phyloP scores from a whole-genome alignment of 106 monocot species.

The Cymbidium sinense region DNA sequence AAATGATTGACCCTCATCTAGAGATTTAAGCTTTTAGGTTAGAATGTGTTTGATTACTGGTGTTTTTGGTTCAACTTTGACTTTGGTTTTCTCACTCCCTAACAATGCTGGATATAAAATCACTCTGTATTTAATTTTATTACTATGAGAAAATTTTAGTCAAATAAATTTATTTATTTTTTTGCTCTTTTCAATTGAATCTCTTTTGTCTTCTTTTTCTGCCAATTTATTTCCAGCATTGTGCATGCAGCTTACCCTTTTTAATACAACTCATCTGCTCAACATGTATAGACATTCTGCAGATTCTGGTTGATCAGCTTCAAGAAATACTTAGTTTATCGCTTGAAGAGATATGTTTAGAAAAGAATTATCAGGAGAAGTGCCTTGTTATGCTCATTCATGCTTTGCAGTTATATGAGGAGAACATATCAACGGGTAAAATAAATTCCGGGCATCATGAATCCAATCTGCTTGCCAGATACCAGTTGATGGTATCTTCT shows the following conservation, averaged over 20 bases:
- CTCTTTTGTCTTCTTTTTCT: neutral
- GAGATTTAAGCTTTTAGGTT: neutral
- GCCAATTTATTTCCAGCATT: neutral
- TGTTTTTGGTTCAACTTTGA: neutral
- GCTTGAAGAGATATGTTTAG: constrained; percentile 56
- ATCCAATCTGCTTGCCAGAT: constrained; percentile 47
- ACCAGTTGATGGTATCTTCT: constrained; percentile 81
- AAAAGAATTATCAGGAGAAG: constrained; percentile 58
- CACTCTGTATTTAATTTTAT: neutral
- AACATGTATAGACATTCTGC: constrained; percentile 2
- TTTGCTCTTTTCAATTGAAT: neutral
- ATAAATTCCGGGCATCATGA: constrained; percentile 16
- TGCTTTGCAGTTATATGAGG: constrained; percentile 37
- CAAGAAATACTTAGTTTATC: constrained; percentile 46
- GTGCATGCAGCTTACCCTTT: neutral
- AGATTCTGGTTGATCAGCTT: constrained; percentile 34
- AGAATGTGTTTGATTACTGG: neutral
- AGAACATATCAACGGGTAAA: constrained; percentile 19
- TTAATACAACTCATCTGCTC: neutral
- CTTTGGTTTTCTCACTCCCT: neutral
- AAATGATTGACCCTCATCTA: neutral
- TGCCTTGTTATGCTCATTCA: constrained; percentile 44
- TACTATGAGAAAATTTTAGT: neutral
- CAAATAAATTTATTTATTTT: neutral
- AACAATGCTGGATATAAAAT: neutral